Conservation (phyloP, 2,329 filamentous ascomycete species). For the Zymoseptoria ardabiliae region DNA sequence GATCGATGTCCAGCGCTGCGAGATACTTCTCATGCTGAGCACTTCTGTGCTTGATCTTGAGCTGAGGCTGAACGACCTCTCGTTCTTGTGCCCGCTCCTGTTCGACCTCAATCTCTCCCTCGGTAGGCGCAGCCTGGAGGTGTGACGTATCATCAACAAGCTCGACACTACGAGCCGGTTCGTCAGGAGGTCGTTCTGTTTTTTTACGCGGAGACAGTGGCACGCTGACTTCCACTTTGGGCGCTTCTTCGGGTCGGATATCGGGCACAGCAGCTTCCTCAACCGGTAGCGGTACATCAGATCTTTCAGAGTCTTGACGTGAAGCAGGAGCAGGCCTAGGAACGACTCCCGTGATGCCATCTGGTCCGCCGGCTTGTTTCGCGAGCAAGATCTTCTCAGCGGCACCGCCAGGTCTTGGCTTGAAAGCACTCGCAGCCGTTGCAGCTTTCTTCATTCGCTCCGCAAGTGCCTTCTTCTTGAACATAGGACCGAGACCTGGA, state of each 20-base stretch:
- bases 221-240: slow-evolving; percentile 22
- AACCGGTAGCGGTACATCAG: background rate
- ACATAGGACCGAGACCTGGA: slow-evolving; percentile 85
- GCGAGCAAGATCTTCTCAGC: slow-evolving; percentile 59
- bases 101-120: slow-evolving; percentile 15
- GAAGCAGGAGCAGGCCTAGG: slow-evolving; percentile 64
- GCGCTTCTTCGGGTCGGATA: slow-evolving; percentile 10
- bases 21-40: slow-evolving; percentile 76
- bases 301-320: slow-evolving; percentile 8
- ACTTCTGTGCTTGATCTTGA: slow-evolving; percentile 48
- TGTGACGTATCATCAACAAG: slow-evolving; percentile 18
- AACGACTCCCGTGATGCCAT: slow-evolving; percentile 84
- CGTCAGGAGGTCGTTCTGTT: slow-evolving; percentile 2
- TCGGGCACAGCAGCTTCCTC: background rate
- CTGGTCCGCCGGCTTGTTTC: slow-evolving; percentile 59
- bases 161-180: slow-evolving; percentile 13
- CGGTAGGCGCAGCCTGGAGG: slow-evolving; percentile 8
- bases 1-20: slow-evolving; percentile 68
- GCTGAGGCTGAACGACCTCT: slow-evolving; percentile 21
- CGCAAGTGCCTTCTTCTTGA: slow-evolving; percentile 68
- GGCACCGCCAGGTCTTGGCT: slow-evolving; percentile 79
- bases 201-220: slow-evolving; percentile 19
- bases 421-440: slow-evolving; percentile 63
- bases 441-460: slow-evolving; percentile 76
- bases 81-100: slow-evolving; percentile 19